Percentiles rank a stretch among this genome's conserved stretches.
phyloP scores from a whole-genome alignment of 176 grass and related monocot species.

The Ampelocalamus luodianensis region DNA sequence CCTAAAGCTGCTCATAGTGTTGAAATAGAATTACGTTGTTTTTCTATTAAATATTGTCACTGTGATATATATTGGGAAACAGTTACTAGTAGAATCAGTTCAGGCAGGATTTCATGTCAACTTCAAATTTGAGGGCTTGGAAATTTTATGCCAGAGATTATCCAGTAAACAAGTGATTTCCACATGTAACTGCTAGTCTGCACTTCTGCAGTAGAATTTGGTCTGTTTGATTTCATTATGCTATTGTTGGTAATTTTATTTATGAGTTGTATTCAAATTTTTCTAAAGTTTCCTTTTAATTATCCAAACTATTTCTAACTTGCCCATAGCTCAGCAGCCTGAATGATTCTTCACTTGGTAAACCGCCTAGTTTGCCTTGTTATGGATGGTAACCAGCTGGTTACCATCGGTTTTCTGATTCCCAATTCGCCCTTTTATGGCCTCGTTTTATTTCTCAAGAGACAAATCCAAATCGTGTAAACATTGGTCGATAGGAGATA shows the following conservation, averaged over 20 bases:
- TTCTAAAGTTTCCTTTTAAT: background rate
- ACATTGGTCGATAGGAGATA: background rate
- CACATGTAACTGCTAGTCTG: background rate
- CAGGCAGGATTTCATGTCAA: background rate
- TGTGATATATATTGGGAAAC: no score
- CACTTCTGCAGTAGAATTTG: background rate
- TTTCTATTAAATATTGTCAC: background rate
- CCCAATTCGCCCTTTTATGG: background rate
- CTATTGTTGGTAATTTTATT: slow-evolving; percentile 13
- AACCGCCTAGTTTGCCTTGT: background rate
- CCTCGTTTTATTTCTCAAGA: background rate
- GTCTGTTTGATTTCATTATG: background rate
- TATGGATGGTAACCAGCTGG: background rate
- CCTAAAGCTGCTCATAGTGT: slow-evolving; percentile 5
- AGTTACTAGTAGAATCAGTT: background rate
- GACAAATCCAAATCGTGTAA: slow-evolving; percentile 1
- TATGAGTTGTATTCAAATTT: background rate
- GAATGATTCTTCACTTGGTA: slow-evolving; percentile 6
- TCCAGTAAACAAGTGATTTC: background rate
- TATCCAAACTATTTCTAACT: background rate
- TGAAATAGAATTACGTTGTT: background rate
- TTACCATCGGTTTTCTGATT: background rate
- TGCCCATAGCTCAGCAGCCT: background rate
- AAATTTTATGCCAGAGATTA: background rate
- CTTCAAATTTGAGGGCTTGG: background rate